Evolutionary conservation across 2,329 filamentous ascomycete species (phyloP).

Genomic region (Endoconidiophora polonica): DNA sequence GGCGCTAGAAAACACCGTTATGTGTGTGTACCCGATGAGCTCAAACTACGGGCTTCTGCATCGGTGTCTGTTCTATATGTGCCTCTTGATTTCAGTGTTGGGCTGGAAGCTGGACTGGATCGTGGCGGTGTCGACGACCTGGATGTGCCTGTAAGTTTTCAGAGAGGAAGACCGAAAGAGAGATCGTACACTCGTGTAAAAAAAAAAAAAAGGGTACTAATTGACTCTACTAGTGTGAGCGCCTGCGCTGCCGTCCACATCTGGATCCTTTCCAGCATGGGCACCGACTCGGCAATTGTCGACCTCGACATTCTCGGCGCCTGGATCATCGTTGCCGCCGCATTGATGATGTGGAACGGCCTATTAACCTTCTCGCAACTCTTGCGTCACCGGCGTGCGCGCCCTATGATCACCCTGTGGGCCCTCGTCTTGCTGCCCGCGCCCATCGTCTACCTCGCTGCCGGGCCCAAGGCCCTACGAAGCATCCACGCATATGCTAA

Average conservation of each 20-base stretch:
- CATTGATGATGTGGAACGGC: slow-evolving; percentile 12
- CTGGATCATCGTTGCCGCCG: slow-evolving; percentile 9
- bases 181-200: not conserved
- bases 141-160: slow-evolving; percentile 9
- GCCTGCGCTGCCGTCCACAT: slow-evolving; percentile 9
- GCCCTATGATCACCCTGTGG: slow-evolving; percentile 10
- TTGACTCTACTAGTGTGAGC: not conserved
- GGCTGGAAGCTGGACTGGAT: slow-evolving; percentile 11
- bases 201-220: not conserved
- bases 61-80: slow-evolving; percentile 9
- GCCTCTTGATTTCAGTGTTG: slow-evolving; percentile 9
- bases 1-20: slow-evolving; percentile 10
- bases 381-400: slow-evolving; percentile 11
- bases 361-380: slow-evolving; percentile 11
- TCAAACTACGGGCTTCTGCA: slow-evolving; percentile 9
- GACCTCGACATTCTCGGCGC: slow-evolving; percentile 11
- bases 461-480: slow-evolving; percentile 10
- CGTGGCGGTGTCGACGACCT: slow-evolving; percentile 5
- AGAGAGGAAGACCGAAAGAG: not conserved
- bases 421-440: slow-evolving; percentile 10
- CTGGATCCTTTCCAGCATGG: slow-evolving; percentile 10
- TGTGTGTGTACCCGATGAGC: slow-evolving; percentile 12
- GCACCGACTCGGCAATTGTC: slow-evolving; percentile 5
- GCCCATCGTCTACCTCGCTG: slow-evolving; percentile 10
- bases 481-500: slow-evolving; percentile 10